phyloP scores from a whole-genome alignment of 306 rosid genomes.

The Vigna hirtella region DNA sequence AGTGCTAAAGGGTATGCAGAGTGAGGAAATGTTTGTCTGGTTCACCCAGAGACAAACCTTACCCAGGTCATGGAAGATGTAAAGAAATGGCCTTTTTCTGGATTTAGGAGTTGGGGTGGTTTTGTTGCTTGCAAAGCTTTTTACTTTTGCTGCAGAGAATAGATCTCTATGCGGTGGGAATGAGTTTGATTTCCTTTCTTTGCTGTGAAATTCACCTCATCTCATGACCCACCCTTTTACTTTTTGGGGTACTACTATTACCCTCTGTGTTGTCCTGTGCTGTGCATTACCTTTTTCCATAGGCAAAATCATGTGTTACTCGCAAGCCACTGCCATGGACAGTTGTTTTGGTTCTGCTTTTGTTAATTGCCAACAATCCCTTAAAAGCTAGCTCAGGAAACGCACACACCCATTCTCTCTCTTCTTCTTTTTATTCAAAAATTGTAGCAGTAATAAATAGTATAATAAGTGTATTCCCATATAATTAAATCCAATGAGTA shows the following conservation, averaged over 20 bases:
- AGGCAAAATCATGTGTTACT: conserved; percentile 65
- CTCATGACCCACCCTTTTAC: conserved; percentile 52
- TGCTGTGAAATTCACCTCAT: conserved; percentile 49
- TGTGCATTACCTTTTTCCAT: conserved; percentile 58
- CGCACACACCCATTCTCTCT: not conserved
- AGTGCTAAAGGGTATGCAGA: conserved; percentile 18
- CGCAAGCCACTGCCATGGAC: conserved; percentile 56
- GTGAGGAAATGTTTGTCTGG: conserved; percentile 61
- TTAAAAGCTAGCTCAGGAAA: conserved; percentile 23
- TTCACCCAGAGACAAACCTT: conserved; percentile 62
- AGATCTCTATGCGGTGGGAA: conserved; percentile 50
- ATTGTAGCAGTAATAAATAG: not conserved
- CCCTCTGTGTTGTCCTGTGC: conserved; percentile 22
- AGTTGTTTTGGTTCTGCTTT: conserved; percentile 52
- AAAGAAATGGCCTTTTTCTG: conserved; percentile 39
- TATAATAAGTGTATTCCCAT: not conserved
- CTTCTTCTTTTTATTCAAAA: not conserved
- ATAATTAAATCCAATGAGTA: not conserved
- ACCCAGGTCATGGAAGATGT: conserved; percentile 52
- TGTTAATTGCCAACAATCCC: conserved; percentile 48
- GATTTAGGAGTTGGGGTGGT: conserved; percentile 47
- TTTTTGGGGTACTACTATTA: conserved; percentile 45
- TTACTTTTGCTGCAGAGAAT: conserved; percentile 39
- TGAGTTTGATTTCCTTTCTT: conserved; percentile 35
- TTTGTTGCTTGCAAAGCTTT: conserved; percentile 41